Conservation (phyloP, 2,329 filamentous ascomycete genomes). For the Alternaria tenuissima region DNA sequence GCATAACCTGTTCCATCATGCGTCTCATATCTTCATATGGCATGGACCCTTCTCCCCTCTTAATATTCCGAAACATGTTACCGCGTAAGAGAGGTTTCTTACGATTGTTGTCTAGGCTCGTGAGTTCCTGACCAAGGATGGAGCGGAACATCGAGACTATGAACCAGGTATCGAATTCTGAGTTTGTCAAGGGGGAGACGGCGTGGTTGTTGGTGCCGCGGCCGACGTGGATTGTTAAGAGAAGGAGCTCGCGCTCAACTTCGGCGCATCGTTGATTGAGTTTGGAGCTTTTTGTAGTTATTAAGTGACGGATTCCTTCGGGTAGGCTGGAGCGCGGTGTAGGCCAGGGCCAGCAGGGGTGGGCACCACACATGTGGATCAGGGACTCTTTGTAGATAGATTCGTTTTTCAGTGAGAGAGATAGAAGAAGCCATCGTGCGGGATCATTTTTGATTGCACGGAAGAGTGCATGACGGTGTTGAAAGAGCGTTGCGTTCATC, state of each 20-base stretch:
- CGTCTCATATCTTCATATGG: conserved; percentile 30
- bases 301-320: conserved; percentile 15
- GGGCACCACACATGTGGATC: conserved; percentile 46
- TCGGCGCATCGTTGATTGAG: conserved; percentile 22
- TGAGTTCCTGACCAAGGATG: conserved; percentile 33
- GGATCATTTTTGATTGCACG: conserved; percentile 44
- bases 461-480: conserved; percentile 37
- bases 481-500: conserved; percentile 30
- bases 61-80: conserved; percentile 39
- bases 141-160: conserved; percentile 45
- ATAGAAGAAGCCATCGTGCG: conserved; percentile 44
- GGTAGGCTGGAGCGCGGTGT: conserved; percentile 18
- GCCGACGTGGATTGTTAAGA: conserved; percentile 25
- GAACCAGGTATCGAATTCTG: conserved; percentile 35
- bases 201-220: background rate
- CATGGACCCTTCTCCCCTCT: conserved; percentile 42
- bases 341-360: conserved; percentile 35
- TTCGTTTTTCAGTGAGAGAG: conserved; percentile 33
- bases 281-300: conserved; percentile 24
- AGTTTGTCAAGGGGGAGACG: background rate
- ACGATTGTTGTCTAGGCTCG: conserved; percentile 4
- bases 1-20: conserved; percentile 25
- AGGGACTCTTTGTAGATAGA: conserved; percentile 49
- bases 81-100: conserved; percentile 24
- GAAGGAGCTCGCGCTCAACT: conserved; percentile 37